These are phyloP conservation scores for Pythium guiyangense DNA, from an alignment of 352 stramenopile genomes.

Conservation along the genomic window DNA sequence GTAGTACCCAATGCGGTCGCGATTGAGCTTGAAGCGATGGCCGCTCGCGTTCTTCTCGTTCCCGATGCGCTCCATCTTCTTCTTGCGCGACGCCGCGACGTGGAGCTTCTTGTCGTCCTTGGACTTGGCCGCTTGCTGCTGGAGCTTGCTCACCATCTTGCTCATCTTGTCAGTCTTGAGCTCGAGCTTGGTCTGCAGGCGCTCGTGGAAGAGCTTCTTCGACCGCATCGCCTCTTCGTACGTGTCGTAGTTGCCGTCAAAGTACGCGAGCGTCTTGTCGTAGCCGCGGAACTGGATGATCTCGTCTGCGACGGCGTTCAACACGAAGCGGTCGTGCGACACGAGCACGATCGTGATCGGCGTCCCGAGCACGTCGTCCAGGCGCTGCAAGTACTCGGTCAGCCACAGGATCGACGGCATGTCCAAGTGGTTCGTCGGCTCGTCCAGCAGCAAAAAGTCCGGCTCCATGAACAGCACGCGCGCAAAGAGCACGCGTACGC, in stretches of 20 bases:
- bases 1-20: constrained; percentile 42
- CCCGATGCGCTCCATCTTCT: constrained; percentile 62
- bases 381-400: constrained; percentile 55
- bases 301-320: constrained; percentile 87
- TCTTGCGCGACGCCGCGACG: constrained; percentile 58
- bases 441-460: constrained; percentile 91
- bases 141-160: constrained; percentile 45
- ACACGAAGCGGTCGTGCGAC: constrained; percentile 91
- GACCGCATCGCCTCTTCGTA: constrained; percentile 44
- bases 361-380: constrained; percentile 54
- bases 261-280: constrained; percentile 56
- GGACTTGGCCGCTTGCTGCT: constrained; percentile 28
- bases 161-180: constrained; percentile 51
- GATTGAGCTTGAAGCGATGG: constrained; percentile 52
- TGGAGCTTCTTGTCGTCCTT: constrained; percentile 67
- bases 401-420: constrained; percentile 83
- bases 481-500: constrained; percentile 55
- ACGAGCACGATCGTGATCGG: constrained; percentile 87
- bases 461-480: constrained; percentile 68
- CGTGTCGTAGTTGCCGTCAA: constrained; percentile 55
- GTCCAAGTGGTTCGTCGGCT: constrained; percentile 90
- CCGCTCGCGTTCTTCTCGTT: constrained; percentile 48
- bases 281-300: constrained; percentile 54
- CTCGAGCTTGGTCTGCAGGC: constrained; percentile 41
- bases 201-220: constrained; percentile 45